Evolutionary conservation across 2,329 filamentous ascomycete species (phyloP).

Genomic region (Colletotrichum eremochloae): DNA sequence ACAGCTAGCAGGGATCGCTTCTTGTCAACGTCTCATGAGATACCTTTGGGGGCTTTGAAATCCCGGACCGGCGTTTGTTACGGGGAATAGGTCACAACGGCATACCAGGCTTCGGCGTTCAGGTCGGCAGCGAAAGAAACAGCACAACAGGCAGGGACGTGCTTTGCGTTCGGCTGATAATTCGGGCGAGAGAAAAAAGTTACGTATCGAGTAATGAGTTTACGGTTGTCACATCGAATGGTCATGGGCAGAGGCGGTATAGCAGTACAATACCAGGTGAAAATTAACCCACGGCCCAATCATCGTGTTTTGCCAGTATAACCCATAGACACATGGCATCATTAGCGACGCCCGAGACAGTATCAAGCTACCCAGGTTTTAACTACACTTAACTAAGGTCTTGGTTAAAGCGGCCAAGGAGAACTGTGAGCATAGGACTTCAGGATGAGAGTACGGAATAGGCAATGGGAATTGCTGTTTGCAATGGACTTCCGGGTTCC

Average conservation of each 20-base stretch:
- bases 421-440: background rate
- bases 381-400: too few species aligned
- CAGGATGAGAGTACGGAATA: background rate
- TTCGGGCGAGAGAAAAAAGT: background rate
- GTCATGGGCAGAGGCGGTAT: background rate
- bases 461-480: background rate
- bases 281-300: background rate
- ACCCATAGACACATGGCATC: background rate
- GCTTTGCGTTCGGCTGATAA: background rate
- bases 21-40: slow-evolving; percentile 17
- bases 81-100: slow-evolving; percentile 9
- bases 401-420: background rate
- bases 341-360: too few species aligned
- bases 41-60: slow-evolving; percentile 13
- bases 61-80: slow-evolving; percentile 20
- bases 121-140: background rate
- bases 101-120: slow-evolving; percentile 22
- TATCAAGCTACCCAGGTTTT: background rate
- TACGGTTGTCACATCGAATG: background rate
- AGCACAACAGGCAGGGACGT: background rate
- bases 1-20: background rate
- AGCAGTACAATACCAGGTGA: background rate
- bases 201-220: background rate
- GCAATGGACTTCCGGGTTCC: background rate
- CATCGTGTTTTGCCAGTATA: background rate